A percentile compares a stretch with the other conserved stretches of the same genome.
Evolutionary conservation across 208 protist genomes (phyloP).

Genomic region (Porcisia deanei): DNA sequence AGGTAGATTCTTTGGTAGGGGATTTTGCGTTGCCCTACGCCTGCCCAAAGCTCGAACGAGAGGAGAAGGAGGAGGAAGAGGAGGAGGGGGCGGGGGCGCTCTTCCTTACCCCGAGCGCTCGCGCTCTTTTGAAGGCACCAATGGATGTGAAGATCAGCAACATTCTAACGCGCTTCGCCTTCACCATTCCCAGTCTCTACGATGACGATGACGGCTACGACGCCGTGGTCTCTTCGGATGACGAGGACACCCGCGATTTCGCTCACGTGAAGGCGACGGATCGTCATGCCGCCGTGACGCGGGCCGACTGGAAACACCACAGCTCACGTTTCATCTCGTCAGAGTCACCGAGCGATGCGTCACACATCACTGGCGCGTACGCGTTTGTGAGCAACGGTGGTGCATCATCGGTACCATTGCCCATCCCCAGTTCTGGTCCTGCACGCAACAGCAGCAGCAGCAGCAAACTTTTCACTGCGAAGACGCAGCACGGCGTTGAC

Average conservation of each 20-base stretch:
- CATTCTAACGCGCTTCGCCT: conserved; percentile 20
- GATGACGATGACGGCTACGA: background rate
- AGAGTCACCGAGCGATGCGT: background rate
- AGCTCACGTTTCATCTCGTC: background rate
- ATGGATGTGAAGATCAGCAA: conserved; percentile 19
- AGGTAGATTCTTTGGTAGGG: too few species aligned
- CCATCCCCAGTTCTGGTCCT: background rate
- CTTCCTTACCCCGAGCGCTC: background rate
- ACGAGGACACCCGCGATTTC: background rate
- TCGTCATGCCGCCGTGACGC: background rate
- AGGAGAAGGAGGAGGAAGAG: too few species aligned
- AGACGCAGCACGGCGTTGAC: background rate
- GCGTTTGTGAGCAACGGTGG: conserved; percentile 4
- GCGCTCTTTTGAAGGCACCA: background rate
- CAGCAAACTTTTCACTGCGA: background rate
- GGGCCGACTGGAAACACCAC: background rate
- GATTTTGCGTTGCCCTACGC: too few species aligned
- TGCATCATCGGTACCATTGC: background rate
- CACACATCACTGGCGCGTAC: conserved; percentile 9
- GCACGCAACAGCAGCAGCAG: background rate
- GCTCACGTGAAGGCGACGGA: background rate
- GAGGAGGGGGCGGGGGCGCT: too few species aligned
- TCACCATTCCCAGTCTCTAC: background rate
- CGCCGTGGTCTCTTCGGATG: background rate
- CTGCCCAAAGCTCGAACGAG: too few species aligned